Percentiles rank a stretch among this genome's conserved stretches.
phyloP scores from a whole-genome alignment of 805 yeast species.

The Cyberlindnera mississippiensis region DNA sequence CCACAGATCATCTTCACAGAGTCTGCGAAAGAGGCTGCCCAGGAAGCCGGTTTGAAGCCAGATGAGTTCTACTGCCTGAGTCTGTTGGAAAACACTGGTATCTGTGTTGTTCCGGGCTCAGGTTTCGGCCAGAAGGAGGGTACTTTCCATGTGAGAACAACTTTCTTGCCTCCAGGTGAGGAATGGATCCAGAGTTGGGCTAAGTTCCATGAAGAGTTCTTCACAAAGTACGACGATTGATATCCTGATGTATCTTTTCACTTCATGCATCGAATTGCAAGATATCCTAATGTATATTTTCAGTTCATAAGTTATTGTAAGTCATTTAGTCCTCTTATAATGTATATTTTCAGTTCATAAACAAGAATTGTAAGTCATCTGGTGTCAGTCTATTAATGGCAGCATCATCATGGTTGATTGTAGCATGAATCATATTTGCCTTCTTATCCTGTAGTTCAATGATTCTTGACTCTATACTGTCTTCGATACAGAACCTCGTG shows the following conservation, averaged over 20 bases:
- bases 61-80: constrained; percentile 90
- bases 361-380: constrained; percentile 91
- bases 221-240: constrained; percentile 26
- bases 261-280: too few species aligned
- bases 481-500: constrained; percentile 91
- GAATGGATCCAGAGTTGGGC: constrained; percentile 84
- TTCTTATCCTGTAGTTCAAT: constrained; percentile 95
- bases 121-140: constrained; percentile 94
- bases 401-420: constrained; percentile 86
- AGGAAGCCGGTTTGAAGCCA: constrained; percentile 50
- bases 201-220: constrained; percentile 71
- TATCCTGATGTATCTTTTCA: too few species aligned
- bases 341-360: constrained; percentile 56
- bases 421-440: constrained; percentile 97
- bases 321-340: too few species aligned
- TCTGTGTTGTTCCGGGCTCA: constrained; percentile 95
- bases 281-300: too few species aligned
- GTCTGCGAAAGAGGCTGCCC: constrained; percentile 60
- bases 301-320: too few species aligned
- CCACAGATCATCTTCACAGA: constrained; percentile 69
- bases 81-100: constrained; percentile 82
- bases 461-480: constrained; percentile 93
- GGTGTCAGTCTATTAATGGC: constrained; percentile 89
- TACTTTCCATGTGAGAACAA: constrained; percentile 91
- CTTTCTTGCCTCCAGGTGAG: constrained; percentile 92